Base-by-base conservation (phyloP, 495 filamentous ascomycete genomes). In the Friedmanniomyces endolithicus region DNA sequence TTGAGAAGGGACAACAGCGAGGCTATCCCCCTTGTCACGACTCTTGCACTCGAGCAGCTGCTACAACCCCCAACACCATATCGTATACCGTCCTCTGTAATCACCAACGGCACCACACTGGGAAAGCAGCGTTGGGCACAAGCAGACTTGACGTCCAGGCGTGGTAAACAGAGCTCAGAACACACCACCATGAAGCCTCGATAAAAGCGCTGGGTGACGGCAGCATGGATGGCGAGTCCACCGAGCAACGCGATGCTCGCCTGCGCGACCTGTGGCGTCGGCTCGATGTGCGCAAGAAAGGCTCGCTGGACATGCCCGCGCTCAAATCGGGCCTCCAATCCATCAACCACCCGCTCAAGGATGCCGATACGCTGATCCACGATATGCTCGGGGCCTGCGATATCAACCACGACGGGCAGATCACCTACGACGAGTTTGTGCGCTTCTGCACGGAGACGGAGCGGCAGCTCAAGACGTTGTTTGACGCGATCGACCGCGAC, bases 271-370 rank as follows among this genome's bases (percentile, higher is more conserved):
- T 96, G 56, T 96, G 89, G 89, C 70, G 70, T 56, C 80, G 77
- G 50, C 75, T 98, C 59, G 90, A 94, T 66, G 82, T 83, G 48
- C 77, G 77, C 55, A 76, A 78, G 37, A 80, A 83, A 54, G 88
- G 88, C 33, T 78, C 85, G 66, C 72, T 98, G 57, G 89, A 97
- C 71, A 70, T 87, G 49, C 81, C 81, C 65, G 87, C 82, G 17
- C 71, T 98, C 55, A 86, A 88, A 69, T 85, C 80, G 67, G 92
- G 94, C 14, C 68, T 98, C 57, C 82, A 72, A 67, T 85, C 82
- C 67, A 88, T 97, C 56, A 88, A 98, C 68, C 92, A 98, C 69
- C 92, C 92, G 55, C 74, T 98, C 59, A 94, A 96, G 74, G 88
- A 95, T 74, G 92, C 92, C 62, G 87, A 92, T 68, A 70, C 77